Conservation (phyloP, 805 yeast species). For the Sungouiella blattae region DNA sequence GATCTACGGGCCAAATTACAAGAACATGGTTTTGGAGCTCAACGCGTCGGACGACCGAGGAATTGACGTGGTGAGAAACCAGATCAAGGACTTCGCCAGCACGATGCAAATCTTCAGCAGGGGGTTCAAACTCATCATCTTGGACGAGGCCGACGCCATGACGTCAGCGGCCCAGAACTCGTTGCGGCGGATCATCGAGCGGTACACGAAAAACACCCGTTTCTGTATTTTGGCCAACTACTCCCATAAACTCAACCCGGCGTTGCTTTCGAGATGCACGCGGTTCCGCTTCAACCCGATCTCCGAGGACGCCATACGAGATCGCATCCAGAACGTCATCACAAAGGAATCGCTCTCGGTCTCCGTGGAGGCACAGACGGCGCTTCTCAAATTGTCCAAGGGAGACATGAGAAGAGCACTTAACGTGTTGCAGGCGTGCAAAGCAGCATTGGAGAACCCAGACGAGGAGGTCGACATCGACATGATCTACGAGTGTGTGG, state of each 20-base stretch:
- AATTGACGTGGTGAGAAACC: slow-evolving; percentile 95
- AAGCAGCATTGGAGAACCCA: slow-evolving; percentile 55
- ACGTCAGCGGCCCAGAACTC: slow-evolving; percentile 84
- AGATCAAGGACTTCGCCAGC: slow-evolving; percentile 92
- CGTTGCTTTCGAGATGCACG: slow-evolving; percentile 90
- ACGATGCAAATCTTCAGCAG: slow-evolving; percentile 88
- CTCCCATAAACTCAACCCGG: slow-evolving; percentile 93
- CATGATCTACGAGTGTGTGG: slow-evolving; percentile 90
- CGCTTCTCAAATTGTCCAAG: slow-evolving; percentile 68
- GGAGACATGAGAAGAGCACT: slow-evolving; percentile 97
- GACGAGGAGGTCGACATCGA: slow-evolving; percentile 56
- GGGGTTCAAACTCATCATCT: slow-evolving; percentile 84
- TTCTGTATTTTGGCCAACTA: slow-evolving; percentile 95
- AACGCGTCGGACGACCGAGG: slow-evolving; percentile 98
- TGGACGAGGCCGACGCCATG: slow-evolving; percentile 97
- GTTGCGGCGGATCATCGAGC: slow-evolving; percentile 79
- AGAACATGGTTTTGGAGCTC: slow-evolving; percentile 87
- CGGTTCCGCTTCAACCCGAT: slow-evolving; percentile 90
- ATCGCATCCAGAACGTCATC: slow-evolving; percentile 66
- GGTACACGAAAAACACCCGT: slow-evolving; percentile 90
- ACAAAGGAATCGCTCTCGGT: slow-evolving; percentile 63
- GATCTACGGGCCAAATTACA: slow-evolving; percentile 75
- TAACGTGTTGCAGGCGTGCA: slow-evolving; percentile 91
- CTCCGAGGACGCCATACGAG: slow-evolving; percentile 59
- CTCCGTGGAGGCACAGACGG: slow-evolving; percentile 53